Conservation (phyloP, 208 protist genomes). For the Balamuthia mandrillaris region DNA sequence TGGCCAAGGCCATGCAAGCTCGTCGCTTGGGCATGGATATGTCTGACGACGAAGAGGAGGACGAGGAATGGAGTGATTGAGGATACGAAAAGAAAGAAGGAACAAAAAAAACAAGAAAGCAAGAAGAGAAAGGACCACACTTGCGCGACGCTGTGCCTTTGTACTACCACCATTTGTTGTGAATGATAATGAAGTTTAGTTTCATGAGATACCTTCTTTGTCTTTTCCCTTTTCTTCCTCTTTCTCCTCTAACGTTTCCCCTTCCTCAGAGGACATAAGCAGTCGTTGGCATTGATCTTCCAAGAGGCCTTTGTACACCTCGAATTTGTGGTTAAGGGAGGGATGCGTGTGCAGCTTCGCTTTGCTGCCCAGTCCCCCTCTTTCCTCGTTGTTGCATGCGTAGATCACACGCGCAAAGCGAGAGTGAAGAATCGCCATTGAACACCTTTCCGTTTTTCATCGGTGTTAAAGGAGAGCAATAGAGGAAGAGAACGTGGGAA, state of each 20-base stretch:
- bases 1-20: conserved; percentile 29
- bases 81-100: no score
- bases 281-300: not conserved
- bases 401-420: conserved; percentile 8
- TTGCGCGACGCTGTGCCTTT: no score
- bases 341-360: conserved; percentile 16
- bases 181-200: no score
- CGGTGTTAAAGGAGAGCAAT: not conserved
- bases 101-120: no score
- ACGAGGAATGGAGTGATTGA: conserved; percentile 34
- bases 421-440: conserved; percentile 7
- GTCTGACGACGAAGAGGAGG: not conserved
- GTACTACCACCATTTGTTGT: no score
- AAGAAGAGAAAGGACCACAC: no score
- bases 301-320: not conserved
- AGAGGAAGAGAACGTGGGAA: not conserved
- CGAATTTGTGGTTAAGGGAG: conserved; percentile 18
- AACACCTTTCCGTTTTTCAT: not conserved
- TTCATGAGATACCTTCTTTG: no score
- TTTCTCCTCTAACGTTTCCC: no score
- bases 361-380: not conserved
- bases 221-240: no score
- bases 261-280: not conserved
- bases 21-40: not conserved
- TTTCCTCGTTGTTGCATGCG: not conserved